Base-by-base conservation (phyloP, 257 asterid genomes). In the Pogostemon cablin region DNA sequence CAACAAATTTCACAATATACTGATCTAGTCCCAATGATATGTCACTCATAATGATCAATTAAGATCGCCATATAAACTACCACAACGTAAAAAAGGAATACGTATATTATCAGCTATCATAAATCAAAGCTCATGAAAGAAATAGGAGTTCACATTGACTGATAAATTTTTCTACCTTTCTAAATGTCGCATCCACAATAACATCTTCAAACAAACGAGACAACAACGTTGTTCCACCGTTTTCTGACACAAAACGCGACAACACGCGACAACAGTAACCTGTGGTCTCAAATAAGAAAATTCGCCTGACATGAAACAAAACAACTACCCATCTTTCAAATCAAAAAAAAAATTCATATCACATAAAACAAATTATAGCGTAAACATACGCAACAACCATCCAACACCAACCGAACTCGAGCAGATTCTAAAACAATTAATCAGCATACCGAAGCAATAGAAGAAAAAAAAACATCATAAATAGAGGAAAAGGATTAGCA, bases 191-290 rank as follows among this genome's bases (percentile, higher is more conserved):
- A 62, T 65, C 32, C 48, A 67, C 56, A 11, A 17, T 7, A 48
- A 38, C 65, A 61, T 62, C 52, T 72, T 55, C 53, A 68, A 58
- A 54, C 9, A 10, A 53, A 54, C 49, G 59, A 46, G 43, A 68
- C 42, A 39, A 44, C 6, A 2, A 15, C 7, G n/a, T 49, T 37
- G 43, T 62, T 48, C 40, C 1, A 62, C 54, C 7, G 54, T 15
- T 50, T 6, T 15, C 50, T 43, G 70, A 71, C 9, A 53, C 63
- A 12, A 32, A 11, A 60, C 12, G 50, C 52, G 65, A 47, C 35
- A 59, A 71, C 10, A 40, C 7, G n/a, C n/a, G n/a, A n/a, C n/a
- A n/a, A n/a, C n/a, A n/a, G n/a, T 57, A 56, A 35, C 60, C 53
- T 20, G 17, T 34, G 61, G 57, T 34, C 12, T 61, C 53, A 39